Base-by-base conservation (phyloP, 352 stramenopile species). In the Detonula confervacea region DNA sequence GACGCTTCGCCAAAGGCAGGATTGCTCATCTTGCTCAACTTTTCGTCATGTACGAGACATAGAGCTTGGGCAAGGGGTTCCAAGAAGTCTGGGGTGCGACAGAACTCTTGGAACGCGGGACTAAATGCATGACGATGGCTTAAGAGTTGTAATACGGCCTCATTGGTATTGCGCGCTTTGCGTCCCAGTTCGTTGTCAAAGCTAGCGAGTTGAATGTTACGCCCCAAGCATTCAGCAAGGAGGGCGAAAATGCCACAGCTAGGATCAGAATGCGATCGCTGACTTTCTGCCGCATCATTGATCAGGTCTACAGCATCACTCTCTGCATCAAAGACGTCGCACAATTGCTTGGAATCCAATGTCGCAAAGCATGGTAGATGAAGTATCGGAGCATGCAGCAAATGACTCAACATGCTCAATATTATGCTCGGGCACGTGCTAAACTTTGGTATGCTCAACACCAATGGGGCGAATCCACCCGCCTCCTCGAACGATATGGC, bases 381-480 rank as follows among this genome's bases (percentile, higher is more conserved):
- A 42, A 93, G 57, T 66, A 95, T 90, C 1, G 86, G 87, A 2
- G 91, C 89, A 77, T 93, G 79, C 14, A 95, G 69, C 12, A 95
- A 74, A 54, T 93, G 77, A 73, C 84, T 91, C 11, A 95, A 69
- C 79, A 95, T 87, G n/a, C 87, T 84, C 42, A 95, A 77, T 16
- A 87, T 88, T 49, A 95, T 88, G 54, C 72, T 89, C 11, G 90
- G 83, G 52, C 80, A 94, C 29, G 88, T 93, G n/a, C 81, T 90
- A 67, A 92, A 95, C 66, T 92, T 93, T 0, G 90, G 90, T 52
- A 94, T 90, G 27, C 84, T 93, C 44, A 94, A 70, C 24, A 94
- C 80, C 14, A 95, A 71, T 29, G 90, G 88, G 24, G 87, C 86
- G 62, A 95, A 95, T 6, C 87, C 90, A 39, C 89, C 90, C 25